These are phyloP conservation scores for Acacia confusa DNA, from an alignment of 306 rosid species.

Conservation along the genomic window DNA sequence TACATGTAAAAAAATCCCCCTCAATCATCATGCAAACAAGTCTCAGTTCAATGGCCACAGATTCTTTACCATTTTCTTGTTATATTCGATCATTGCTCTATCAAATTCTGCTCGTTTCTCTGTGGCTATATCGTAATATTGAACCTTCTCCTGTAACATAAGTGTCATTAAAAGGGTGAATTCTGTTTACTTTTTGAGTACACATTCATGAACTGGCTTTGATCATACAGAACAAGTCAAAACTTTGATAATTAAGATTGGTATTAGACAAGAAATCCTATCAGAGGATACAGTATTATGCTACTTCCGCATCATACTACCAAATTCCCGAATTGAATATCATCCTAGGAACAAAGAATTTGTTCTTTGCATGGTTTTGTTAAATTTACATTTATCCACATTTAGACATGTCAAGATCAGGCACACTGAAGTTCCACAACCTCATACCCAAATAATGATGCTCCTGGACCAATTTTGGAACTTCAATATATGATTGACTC, in stretches of 20 bases:
- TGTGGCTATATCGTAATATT: conserved; percentile 89
- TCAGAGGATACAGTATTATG: conserved; percentile 10
- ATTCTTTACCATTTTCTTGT: conserved; percentile 62
- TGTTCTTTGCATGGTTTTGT: not conserved
- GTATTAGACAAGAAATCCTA: conserved; percentile 5
- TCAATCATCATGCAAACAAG: conserved; percentile 13
- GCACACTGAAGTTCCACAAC: not conserved
- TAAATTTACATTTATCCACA: conserved; percentile 5
- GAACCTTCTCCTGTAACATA: conserved; percentile 79
- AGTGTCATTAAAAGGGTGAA: conserved; percentile 2
- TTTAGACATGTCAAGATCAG: not conserved
- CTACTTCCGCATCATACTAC: not conserved
- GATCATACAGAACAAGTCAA: not conserved
- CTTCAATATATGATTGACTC: conserved; percentile 16
- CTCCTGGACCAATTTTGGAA: conserved; percentile 1
- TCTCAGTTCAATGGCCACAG: conserved; percentile 14
- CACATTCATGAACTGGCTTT: not conserved
- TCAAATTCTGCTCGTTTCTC: conserved; percentile 91
- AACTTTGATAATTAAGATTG: not conserved
- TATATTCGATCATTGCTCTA: conserved; percentile 66
- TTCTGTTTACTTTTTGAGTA: not conserved
- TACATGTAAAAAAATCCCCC: not conserved
- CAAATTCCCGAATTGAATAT: not conserved
- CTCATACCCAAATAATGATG: conserved; percentile 1
- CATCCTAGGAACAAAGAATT: not conserved